Conservation (phyloP, 495 filamentous ascomycete genomes). For the Xylaria nigripes region DNA sequence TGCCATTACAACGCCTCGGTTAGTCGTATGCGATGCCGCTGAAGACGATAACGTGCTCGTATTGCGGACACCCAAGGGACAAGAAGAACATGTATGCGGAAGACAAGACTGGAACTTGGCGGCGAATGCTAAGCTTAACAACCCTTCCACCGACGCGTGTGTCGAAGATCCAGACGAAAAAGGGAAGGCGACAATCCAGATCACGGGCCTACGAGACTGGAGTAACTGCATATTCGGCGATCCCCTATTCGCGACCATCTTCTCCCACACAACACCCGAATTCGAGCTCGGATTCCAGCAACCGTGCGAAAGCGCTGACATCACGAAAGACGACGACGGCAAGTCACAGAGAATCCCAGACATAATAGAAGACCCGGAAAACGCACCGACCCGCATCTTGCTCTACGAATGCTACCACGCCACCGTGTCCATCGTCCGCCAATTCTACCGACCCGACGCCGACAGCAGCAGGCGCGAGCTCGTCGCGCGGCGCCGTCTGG, state of each 20-base stretch:
- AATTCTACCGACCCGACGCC: constrained; percentile 40
- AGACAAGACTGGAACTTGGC: neutral
- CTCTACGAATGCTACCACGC: constrained; percentile 45
- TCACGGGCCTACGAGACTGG: constrained; percentile 40
- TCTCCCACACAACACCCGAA: constrained; percentile 23
- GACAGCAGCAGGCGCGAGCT: constrained; percentile 40
- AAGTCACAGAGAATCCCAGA: neutral
- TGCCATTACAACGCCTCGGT: constrained; percentile 26
- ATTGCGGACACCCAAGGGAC: constrained; percentile 1
- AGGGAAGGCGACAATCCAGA: neutral
- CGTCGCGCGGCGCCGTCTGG: constrained; percentile 37
- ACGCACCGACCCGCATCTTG: constrained; percentile 30
- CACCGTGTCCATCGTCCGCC: constrained; percentile 34
- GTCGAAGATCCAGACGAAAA: neutral
- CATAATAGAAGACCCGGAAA: constrained; percentile 31
- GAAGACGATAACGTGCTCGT: constrained; percentile 32
- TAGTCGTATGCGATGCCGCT: constrained; percentile 31
- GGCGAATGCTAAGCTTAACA: neutral
- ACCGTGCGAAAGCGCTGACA: neutral
- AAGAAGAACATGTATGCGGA: neutral
- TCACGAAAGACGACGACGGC: neutral
- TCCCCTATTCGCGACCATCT: constrained; percentile 44
- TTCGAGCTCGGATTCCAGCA: neutral
- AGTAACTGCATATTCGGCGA: constrained; percentile 53
- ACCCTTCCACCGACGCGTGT: neutral